Conservation (phyloP, 2,329 filamentous ascomycete genomes). For the Beauveria caledonica region DNA sequence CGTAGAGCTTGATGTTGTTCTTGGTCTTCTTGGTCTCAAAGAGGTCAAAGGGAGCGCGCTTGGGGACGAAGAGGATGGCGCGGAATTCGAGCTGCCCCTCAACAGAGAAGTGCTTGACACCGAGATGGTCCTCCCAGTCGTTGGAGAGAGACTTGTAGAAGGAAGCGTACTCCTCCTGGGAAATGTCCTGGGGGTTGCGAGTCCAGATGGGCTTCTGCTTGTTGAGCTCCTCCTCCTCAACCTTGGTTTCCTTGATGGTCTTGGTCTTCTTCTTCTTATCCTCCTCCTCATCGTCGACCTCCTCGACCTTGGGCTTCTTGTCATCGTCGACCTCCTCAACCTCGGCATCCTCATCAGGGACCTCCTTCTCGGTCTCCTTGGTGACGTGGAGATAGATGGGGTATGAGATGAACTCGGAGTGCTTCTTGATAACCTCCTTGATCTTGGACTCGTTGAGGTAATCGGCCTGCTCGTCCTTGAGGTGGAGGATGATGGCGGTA, state of each 20-base stretch:
- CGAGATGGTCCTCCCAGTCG: slow-evolving; percentile 99
- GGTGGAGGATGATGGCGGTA: slow-evolving; percentile 95
- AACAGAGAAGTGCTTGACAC: slow-evolving; percentile 99
- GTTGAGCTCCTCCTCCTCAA: slow-evolving; percentile 99
- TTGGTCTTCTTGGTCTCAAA: slow-evolving; percentile 99
- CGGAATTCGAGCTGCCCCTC: slow-evolving; percentile 99
- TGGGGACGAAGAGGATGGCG: slow-evolving; percentile 97
- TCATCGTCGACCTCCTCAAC: slow-evolving; percentile 64
- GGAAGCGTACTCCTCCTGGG: slow-evolving; percentile 89
- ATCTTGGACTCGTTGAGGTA: slow-evolving; percentile 98
- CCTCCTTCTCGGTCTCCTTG: slow-evolving; percentile 99
- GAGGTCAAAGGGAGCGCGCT: slow-evolving; percentile 98
- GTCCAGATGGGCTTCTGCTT: slow-evolving; percentile 99
- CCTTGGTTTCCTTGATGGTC: slow-evolving; percentile 97
- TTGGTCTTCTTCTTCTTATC: slow-evolving; percentile 95
- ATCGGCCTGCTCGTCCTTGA: slow-evolving; percentile 98
- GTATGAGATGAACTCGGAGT: slow-evolving; percentile 99
- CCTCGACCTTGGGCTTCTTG: slow-evolving; percentile 94
- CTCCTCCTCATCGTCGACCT: slow-evolving; percentile 78
- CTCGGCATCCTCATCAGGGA: slow-evolving; percentile 89
- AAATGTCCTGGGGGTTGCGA: slow-evolving; percentile 92
- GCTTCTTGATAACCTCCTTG: slow-evolving; percentile 99
- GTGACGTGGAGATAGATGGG: slow-evolving; percentile 99
- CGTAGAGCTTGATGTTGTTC: slow-evolving; percentile 99
- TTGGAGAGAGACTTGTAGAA: slow-evolving; percentile 99